Base-by-base conservation (phyloP, 331 rosid species). In the Dryas integrifolia region DNA sequence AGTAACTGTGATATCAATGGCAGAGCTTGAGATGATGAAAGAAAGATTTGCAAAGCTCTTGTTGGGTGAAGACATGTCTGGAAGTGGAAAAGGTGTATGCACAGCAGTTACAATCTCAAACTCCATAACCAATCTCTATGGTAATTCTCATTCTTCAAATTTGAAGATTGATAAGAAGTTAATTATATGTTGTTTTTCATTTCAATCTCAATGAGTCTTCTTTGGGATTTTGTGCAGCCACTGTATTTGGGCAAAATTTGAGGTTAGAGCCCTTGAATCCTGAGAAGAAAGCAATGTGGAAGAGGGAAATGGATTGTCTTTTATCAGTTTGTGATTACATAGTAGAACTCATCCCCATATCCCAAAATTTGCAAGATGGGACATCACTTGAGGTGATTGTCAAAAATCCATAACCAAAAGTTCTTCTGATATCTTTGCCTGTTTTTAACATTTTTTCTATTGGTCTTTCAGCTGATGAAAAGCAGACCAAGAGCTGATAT, bases 281-380 rank as follows among this genome's bases (percentile, higher is more conserved):
- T 6, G 97, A 92, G 85, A 95, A 95, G 86, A 95, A 90, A 76
- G 93, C 88, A 38, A 79, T 89, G 92, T 95, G 99, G 99, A 95
- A 77, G 86, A 95, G 98, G 84, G 99, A 95, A 81, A 92, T 92
- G 99, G 80, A 71, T 58, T 95, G 99, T 66, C 92, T 95, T 62
- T 68, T 95, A 49, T 95, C 98, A 4, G 92, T 95, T 15, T 95
- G 99, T 77, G 99, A 92, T 73, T 84, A 85, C 88, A 92, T 95
- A 11, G 92, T 95, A 52, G 99, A 92, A 58, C 85, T 95, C 72
- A 82, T 89, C 44, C 94, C 98, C 48, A 74, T 84, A 51, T 82
- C 88, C 74, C 96, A 86, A 66, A 69, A 80, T 75, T 70, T 92
- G 43, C 81, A 82, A 53, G 96, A 92, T 71, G 99, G 98, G 21